Percentiles rank a stretch among this genome's conserved stretches.
phyloP scores from a whole-genome alignment of 163 green algal genomes.

The Chloromonas sp. region DNA sequence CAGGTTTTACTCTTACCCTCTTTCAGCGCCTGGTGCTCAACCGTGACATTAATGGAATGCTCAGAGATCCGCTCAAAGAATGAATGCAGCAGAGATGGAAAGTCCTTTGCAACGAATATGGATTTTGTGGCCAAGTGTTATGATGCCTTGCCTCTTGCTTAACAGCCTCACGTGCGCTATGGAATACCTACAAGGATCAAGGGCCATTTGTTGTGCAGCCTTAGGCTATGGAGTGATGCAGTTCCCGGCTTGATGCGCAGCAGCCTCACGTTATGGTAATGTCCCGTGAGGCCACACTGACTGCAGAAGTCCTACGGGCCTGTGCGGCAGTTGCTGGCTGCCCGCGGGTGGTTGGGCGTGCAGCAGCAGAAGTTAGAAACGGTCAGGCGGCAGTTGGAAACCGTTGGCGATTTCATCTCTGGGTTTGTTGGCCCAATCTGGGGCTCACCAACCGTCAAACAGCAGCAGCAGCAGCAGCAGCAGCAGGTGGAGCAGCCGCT shows the following conservation, averaged over 20 bases:
- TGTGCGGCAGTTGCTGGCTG: conserved; percentile 33
- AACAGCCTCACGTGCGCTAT: too few relatives aligned
- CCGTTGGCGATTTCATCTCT: neutral
- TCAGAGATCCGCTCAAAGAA: neutral
- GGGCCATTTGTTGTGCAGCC: neutral
- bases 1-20: neutral
- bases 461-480: neutral
- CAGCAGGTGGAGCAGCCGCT: conserved; percentile 4
- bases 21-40: neutral
- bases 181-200: neutral
- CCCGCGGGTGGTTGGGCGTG: conserved; percentile 7
- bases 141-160: neutral
- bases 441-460: too few relatives aligned
- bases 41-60: neutral
- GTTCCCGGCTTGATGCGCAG: too few relatives aligned
- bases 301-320: conserved; percentile 19
- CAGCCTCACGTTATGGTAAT: too few relatives aligned
- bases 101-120: neutral
- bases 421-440: neutral
- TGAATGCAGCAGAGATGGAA: neutral
- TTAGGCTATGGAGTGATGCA: too few relatives aligned
- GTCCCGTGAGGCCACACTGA: neutral
- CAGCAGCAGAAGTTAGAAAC: too few relatives aligned
- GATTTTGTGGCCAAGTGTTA: neutral
- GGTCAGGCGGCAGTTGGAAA: neutral